Evolutionary conservation across 768 basidiomycete genomes (phyloP).

Genomic region (Nevesoporus exiguus): DNA sequence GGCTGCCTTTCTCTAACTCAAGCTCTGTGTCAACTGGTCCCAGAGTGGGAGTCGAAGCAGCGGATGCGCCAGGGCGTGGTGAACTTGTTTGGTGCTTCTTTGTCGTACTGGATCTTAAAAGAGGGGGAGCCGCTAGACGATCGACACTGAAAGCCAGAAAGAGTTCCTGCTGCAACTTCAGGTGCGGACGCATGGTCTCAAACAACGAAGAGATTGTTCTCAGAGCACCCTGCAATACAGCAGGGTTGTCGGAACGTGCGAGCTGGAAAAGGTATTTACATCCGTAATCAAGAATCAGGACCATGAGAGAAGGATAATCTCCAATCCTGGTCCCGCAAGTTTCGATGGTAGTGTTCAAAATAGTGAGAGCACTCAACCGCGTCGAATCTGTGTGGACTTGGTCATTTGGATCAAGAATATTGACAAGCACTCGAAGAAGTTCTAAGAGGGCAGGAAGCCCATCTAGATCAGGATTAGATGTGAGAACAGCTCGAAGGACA

Average conservation of each 20-base stretch:
- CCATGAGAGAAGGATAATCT: slow-evolving; percentile 71
- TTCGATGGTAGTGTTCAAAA: slow-evolving; percentile 86
- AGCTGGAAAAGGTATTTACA: slow-evolving; percentile 98
- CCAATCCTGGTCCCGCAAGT: slow-evolving; percentile 74
- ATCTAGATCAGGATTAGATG: slow-evolving; percentile 41
- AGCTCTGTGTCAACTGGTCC: slow-evolving; percentile 36
- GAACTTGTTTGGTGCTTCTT: slow-evolving; percentile 40
- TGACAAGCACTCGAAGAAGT: slow-evolving; percentile 89
- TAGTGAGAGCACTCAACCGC: slow-evolving; percentile 80
- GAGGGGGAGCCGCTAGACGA: slow-evolving; percentile 64
- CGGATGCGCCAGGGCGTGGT: slow-evolving; percentile 53
- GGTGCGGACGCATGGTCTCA: slow-evolving; percentile 76
- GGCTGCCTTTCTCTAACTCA: slow-evolving; percentile 46
- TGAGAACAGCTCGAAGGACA: neutral
- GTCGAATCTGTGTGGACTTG: slow-evolving; percentile 96
- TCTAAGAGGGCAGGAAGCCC: slow-evolving; percentile 92
- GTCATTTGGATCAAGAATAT: slow-evolving; percentile 92
- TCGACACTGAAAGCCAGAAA: slow-evolving; percentile 94
- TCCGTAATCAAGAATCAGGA: slow-evolving; percentile 79
- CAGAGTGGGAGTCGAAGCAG: slow-evolving; percentile 41
- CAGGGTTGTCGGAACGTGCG: slow-evolving; percentile 82
- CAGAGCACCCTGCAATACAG: slow-evolving; percentile 74
- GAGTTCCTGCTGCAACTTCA: slow-evolving; percentile 94
- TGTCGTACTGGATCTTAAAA: slow-evolving; percentile 25
- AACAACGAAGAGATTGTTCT: slow-evolving; percentile 87